Percentiles rank a stretch among this genome's conserved stretches.
These are phyloP conservation scores for Beta vulgaris DNA, from an alignment of 148 eudicot genomes.

Conservation along the genomic window DNA sequence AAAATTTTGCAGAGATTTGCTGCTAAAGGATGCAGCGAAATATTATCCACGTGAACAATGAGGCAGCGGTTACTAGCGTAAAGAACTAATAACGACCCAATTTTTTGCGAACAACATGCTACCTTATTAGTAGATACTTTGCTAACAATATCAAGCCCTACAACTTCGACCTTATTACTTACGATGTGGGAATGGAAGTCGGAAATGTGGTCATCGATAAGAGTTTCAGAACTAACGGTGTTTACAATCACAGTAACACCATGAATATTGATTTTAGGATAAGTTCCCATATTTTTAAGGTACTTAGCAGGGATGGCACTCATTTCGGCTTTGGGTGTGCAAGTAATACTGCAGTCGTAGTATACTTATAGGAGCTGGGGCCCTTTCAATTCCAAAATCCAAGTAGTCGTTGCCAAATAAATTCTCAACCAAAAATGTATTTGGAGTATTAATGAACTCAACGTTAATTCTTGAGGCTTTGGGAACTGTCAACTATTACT, in stretches of 20 bases:
- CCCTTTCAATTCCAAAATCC: too few species aligned
- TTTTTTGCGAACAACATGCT: too few species aligned
- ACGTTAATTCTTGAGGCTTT: too few species aligned
- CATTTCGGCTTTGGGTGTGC: too few species aligned
- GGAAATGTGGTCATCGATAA: background rate
- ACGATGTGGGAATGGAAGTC: background rate
- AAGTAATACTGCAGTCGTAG: too few species aligned
- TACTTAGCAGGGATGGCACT: too few species aligned
- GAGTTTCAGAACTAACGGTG: background rate
- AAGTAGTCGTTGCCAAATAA: too few species aligned
- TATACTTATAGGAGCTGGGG: too few species aligned
- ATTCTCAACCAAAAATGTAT: too few species aligned
- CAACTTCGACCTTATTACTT: slow-evolving; percentile 1
- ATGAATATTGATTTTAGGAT: background rate
- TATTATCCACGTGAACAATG: slow-evolving; percentile 4
- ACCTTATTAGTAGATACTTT: background rate
- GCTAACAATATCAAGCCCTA: slow-evolving; percentile 3
- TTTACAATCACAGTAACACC: background rate
- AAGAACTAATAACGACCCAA: slow-evolving; percentile 5
- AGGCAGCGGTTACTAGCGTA: slow-evolving; percentile 2
- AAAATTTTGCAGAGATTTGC: background rate
- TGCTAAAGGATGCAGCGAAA: too few species aligned
- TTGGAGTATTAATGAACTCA: too few species aligned
- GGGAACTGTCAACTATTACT: too few species aligned
- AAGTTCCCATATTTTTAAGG: background rate